Conservation (phyloP, 2,329 filamentous ascomycete species). For the Botrytis fabae region DNA sequence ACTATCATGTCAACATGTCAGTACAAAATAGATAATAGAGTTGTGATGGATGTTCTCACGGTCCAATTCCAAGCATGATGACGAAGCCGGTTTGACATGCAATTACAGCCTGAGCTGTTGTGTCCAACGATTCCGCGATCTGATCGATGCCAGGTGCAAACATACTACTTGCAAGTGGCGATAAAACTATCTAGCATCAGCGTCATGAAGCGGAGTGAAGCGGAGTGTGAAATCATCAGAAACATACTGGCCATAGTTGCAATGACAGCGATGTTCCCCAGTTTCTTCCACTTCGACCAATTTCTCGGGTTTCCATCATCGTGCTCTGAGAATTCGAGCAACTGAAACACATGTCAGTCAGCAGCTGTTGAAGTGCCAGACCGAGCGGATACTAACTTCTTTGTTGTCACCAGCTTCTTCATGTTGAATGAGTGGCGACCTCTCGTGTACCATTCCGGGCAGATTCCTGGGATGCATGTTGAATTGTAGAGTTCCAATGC, state of each 20-base stretch:
- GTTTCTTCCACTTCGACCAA: slow-evolving; percentile 35
- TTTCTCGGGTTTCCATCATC: slow-evolving; percentile 33
- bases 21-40: too few relatives aligned
- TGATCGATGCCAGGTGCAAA: slow-evolving; percentile 52
- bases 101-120: slow-evolving; percentile 43
- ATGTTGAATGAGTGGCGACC: slow-evolving; percentile 28
- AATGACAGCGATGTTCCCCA: slow-evolving; percentile 35
- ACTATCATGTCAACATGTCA: background rate
- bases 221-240: background rate
- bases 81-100: slow-evolving; percentile 49
- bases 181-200: slow-evolving; percentile 8
- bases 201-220: too few relatives aligned
- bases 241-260: slow-evolving; percentile 34
- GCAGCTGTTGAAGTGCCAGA: background rate
- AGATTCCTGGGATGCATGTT: background rate
- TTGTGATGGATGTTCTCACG: slow-evolving; percentile 1
- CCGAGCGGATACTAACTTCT: background rate
- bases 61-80: slow-evolving; percentile 23
- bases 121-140: slow-evolving; percentile 41
- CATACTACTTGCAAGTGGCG: slow-evolving; percentile 44
- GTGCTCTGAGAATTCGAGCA: slow-evolving; percentile 27
- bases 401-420: slow-evolving; percentile 22
- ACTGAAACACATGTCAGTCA: background rate
- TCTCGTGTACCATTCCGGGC: slow-evolving; percentile 22
- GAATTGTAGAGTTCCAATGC: background rate